phyloP scores from a whole-genome alignment of 345 rosid genomes.

The Corchorus olitorius region DNA sequence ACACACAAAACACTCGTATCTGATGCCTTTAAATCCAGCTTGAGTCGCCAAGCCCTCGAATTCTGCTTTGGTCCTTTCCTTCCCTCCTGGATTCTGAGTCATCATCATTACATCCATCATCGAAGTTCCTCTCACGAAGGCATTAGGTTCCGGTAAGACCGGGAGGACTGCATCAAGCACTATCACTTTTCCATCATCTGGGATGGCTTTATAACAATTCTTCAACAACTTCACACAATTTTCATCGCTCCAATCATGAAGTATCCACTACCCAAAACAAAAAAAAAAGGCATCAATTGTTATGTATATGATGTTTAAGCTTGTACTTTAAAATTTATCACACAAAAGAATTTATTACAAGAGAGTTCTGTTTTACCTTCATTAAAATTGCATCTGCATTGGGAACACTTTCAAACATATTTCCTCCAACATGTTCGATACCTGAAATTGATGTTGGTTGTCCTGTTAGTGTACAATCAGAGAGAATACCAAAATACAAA shows the following conservation, averaged over 20 bases:
- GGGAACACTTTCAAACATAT: conserved; percentile 41
- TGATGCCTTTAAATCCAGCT: neutral
- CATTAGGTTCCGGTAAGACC: neutral
- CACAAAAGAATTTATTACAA: no score
- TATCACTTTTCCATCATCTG: conserved; percentile 41
- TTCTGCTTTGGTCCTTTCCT: neutral
- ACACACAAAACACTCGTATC: neutral
- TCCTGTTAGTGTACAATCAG: neutral
- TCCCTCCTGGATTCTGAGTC: neutral
- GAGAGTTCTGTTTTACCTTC: conserved; percentile 15
- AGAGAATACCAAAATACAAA: neutral
- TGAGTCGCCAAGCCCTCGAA: neutral
- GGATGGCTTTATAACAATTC: conserved; percentile 20
- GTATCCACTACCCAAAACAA: conserved; percentile 37
- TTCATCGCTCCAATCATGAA: conserved; percentile 48
- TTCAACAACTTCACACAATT: conserved; percentile 44
- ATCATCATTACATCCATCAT: neutral
- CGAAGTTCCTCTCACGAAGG: neutral
- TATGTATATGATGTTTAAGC: no score
- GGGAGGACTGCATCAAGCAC: neutral
- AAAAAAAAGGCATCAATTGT: neutral
- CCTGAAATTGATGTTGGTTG: conserved; percentile 6
- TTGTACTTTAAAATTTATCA: no score
- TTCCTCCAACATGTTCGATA: conserved; percentile 38
- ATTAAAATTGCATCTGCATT: neutral